These are phyloP conservation scores for Lachnellula subtilissima DNA, from an alignment of 2,329 filamentous ascomycete genomes.

Conservation along the genomic window DNA sequence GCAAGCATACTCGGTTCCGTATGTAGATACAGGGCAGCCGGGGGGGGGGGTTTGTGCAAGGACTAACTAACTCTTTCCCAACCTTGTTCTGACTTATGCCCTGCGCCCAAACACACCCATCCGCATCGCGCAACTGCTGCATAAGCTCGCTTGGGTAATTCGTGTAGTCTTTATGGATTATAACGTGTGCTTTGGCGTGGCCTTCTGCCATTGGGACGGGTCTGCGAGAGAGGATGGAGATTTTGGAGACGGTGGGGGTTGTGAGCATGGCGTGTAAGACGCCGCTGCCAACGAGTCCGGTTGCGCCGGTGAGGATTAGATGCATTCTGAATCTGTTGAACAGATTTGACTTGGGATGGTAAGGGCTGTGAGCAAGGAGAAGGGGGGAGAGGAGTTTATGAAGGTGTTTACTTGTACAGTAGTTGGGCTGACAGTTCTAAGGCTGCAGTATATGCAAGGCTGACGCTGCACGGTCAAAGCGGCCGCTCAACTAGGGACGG, in stretches of 20 bases:
- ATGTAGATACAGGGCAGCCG: background rate
- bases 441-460: too few relatives aligned
- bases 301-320: constrained; percentile 64
- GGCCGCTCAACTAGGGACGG: too few relatives aligned
- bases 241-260: constrained; percentile 48
- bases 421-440: too few relatives aligned
- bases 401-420: too few relatives aligned
- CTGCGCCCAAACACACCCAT: constrained; percentile 69
- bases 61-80: constrained; percentile 46
- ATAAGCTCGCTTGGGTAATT: constrained; percentile 55
- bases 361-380: background rate
- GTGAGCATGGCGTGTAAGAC: constrained; percentile 59
- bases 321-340: constrained; percentile 42
- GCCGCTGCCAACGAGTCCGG: constrained; percentile 58
- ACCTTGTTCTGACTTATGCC: constrained; percentile 61
- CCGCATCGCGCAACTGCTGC: constrained; percentile 55
- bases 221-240: constrained; percentile 63
- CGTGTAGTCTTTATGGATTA: constrained; percentile 63
- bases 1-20: too few relatives aligned
- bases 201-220: constrained; percentile 59
- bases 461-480: too few relatives aligned
- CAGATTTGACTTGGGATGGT: background rate
- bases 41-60: background rate
- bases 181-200: constrained; percentile 58
- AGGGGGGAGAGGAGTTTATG: background rate